These are phyloP conservation scores for Lithospermum erythrorhizon DNA, from an alignment of 257 asterid species.

Conservation along the genomic window DNA sequence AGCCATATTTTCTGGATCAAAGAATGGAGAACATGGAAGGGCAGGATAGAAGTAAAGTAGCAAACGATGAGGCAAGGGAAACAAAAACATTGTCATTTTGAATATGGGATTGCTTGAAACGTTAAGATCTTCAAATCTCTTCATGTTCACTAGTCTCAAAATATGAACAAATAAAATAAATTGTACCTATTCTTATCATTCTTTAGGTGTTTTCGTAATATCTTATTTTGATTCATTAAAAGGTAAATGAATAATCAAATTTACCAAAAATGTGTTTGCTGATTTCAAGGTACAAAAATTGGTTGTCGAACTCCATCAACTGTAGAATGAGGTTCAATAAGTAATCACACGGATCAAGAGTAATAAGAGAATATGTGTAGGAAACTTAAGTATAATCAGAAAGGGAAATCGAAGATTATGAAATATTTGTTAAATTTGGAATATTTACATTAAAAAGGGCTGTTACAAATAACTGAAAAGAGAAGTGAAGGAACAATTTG, in stretches of 20 bases:
- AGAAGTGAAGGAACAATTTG: neutral
- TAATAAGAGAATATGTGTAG: neutral
- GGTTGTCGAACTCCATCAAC: neutral
- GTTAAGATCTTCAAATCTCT: neutral
- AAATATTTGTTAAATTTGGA: neutral
- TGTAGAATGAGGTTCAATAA: neutral
- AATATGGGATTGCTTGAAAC: neutral
- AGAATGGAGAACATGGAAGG: too few species aligned
- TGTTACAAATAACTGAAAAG: neutral
- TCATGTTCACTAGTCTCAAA: neutral
- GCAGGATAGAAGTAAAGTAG: too few species aligned
- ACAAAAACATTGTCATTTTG: neutral
- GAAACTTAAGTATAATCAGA: neutral
- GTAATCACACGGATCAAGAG: neutral
- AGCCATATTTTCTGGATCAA: neutral
- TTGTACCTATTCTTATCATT: neutral
- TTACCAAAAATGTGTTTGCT: neutral
- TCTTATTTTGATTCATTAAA: too few species aligned
- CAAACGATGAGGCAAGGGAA: too few species aligned
- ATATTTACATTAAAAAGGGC: too few species aligned
- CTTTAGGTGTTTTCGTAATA: neutral
- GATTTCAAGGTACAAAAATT: neutral
- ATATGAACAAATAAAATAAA: neutral
- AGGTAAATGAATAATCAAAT: neutral
- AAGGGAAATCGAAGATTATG: too few species aligned